A percentile compares a stretch with the other conserved stretches of the same genome.
Conservation (phyloP, 345 rosid genomes). For the Iberis pinnata region DNA sequence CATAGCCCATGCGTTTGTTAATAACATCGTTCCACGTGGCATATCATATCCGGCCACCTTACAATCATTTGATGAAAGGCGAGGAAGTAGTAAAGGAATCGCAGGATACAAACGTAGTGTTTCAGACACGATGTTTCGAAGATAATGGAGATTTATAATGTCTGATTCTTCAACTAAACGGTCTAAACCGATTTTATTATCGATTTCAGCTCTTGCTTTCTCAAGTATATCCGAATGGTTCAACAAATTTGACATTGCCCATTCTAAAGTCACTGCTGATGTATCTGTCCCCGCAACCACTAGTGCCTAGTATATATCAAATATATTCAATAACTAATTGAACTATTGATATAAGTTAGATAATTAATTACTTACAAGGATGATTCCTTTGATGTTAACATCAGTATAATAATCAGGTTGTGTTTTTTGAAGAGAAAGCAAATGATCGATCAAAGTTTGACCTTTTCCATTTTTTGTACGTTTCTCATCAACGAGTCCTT, state of each 20-base stretch:
- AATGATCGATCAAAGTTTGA: constrained; percentile 43
- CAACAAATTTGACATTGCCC: constrained; percentile 44
- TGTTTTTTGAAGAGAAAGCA: constrained; percentile 43
- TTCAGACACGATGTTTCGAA: constrained; percentile 36
- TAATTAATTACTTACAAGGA: constrained; percentile 10
- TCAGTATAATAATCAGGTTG: constrained; percentile 44
- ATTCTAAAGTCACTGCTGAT: constrained; percentile 45
- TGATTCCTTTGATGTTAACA: constrained; percentile 44
- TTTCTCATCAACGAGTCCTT: constrained; percentile 38
- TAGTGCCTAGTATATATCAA: constrained; percentile 16
- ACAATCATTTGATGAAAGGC: constrained; percentile 31
- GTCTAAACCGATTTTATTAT: constrained; percentile 23
- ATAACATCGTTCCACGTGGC: constrained; percentile 31
- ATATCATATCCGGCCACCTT: constrained; percentile 31
- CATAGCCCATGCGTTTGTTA: constrained; percentile 20
- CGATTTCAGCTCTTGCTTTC: constrained; percentile 34
- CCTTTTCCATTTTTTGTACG: constrained; percentile 19
- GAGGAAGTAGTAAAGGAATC: constrained; percentile 33
- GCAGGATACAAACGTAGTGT: constrained; percentile 37
- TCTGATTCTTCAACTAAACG: constrained; percentile 32
- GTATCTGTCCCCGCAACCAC: constrained; percentile 46
- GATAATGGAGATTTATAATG: constrained; percentile 32
- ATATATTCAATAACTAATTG: too few species aligned
- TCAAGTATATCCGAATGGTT: constrained; percentile 33
- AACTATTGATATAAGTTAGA: background rate